Base-by-base conservation (phyloP, 306 rosid genomes). In the Sindora glabra region DNA sequence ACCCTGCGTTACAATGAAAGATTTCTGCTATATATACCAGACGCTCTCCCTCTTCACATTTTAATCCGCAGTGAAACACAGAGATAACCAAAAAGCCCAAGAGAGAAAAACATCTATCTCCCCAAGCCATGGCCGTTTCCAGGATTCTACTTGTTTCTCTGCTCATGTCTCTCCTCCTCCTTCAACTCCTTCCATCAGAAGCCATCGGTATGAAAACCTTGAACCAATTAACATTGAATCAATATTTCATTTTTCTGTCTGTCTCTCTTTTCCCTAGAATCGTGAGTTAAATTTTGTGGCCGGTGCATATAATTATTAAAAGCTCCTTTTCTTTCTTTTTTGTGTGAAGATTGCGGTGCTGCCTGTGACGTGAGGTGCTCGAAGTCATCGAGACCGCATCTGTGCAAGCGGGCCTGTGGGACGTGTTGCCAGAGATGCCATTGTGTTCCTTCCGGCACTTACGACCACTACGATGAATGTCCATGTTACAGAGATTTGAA, bases 361-460 rank as follows among this genome's bases (percentile, higher is more conserved):
- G 59, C 71, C 5, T 77, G 81, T 42, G 24, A n/a, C 36, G 67
- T 64, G 21, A 65, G 84, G 68, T 78, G 87, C 52, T 46, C 27
- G 41, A 56, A 63, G 19, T 64, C 77, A 6, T 68, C 74, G 6
- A 66, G 87, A 70, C 81, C 56, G 5, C 36, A 2, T 0, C 59
- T 74, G 4, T 81, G 87, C 61, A 71, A 68, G 47, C 64, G 87
- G 18, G 79, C 83, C 0, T 77, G 83, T 21, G 75, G 85, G 0
- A 83, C 80, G 2, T 79, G 89, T 52, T 79, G 89, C 40, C 10
- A 62, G 10, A 73, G 77, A 2, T 83, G 83, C 60, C 58, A 12
- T 53, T 83, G 85, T 21, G 89, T 79, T n/a, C 85, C 85, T 17
- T 81, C 85, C 1, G 81, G 83, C 4, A 79, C 85, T 3, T 62